These are phyloP conservation scores for Capniomyces stellatus DNA, from an alignment of 371 early-diverging fungal genomes.

Conservation along the genomic window DNA sequence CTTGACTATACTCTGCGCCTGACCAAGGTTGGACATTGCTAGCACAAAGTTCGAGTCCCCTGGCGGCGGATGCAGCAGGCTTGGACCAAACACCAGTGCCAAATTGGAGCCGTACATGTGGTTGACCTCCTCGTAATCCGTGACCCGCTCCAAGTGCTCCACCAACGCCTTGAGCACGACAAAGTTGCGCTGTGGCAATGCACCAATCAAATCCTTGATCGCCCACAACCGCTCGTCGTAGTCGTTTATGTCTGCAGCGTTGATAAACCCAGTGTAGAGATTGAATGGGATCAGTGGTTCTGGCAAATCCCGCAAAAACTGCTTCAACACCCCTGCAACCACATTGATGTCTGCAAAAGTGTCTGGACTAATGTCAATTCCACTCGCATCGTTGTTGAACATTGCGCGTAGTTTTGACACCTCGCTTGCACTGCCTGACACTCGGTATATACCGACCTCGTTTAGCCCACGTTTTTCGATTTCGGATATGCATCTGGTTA, in stretches of 20 bases:
- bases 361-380: conserved; percentile 38
- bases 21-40: conserved; percentile 66
- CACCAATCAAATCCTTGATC: conserved; percentile 50
- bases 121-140: conserved; percentile 61
- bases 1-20: conserved; percentile 60
- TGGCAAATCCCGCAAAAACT: conserved; percentile 81
- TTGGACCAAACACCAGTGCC: conserved; percentile 75
- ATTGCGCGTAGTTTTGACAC: conserved; percentile 37
- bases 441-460: conserved; percentile 67
- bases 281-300: conserved; percentile 77
- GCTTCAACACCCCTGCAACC: conserved; percentile 80
- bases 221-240: conserved; percentile 60
- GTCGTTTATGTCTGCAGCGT: conserved; percentile 55
- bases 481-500: conserved; percentile 50
- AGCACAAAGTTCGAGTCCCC: conserved; percentile 48
- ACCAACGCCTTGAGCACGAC: conserved; percentile 44
- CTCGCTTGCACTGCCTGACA: conserved; percentile 48
- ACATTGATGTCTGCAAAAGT: conserved; percentile 68
- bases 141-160: conserved; percentile 64
- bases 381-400: conserved; percentile 39
- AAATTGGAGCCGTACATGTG: conserved; percentile 77
- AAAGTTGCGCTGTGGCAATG: conserved; percentile 49
- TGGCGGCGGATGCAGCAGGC: conserved; percentile 52
- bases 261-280: conserved; percentile 61
- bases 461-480: conserved; percentile 62